Percentiles rank a stretch among this genome's conserved stretches.
Conservation (phyloP, 2,329 filamentous ascomycete species). For the Coleophoma crateriformis region DNA sequence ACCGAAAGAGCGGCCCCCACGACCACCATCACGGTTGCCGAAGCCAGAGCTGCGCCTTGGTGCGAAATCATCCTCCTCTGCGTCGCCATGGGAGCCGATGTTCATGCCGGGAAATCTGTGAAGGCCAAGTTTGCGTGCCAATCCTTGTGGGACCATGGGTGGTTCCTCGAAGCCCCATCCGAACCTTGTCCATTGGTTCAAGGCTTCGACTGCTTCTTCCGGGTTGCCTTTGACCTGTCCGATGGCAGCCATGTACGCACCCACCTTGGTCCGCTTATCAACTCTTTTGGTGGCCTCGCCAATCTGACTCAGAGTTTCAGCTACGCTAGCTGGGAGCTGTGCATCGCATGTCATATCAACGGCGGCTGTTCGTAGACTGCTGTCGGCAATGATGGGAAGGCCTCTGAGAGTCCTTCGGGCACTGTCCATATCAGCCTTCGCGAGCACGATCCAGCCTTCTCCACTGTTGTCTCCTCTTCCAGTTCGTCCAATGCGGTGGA, state of each 20-base stretch:
- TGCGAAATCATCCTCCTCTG: not conserved
- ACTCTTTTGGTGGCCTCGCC: conserved; percentile 22
- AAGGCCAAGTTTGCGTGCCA: conserved; percentile 19
- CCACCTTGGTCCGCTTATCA: conserved; percentile 15
- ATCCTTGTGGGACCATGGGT: conserved; percentile 13
- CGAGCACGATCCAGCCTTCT: conserved; percentile 41
- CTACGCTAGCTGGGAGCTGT: conserved; percentile 21
- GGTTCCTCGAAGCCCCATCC: conserved; percentile 27
- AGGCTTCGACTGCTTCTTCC: conserved; percentile 3
- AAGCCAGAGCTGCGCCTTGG: not conserved
- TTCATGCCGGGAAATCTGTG: conserved; percentile 13
- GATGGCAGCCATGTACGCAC: conserved; percentile 20
- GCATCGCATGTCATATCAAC: conserved; percentile 28
- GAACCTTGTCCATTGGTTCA: conserved; percentile 25
- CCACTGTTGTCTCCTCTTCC: conserved; percentile 70
- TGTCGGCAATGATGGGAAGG: conserved; percentile 22
- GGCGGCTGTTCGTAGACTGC: conserved; percentile 15
- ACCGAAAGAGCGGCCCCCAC: conserved; percentile 3
- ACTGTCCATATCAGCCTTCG: conserved; percentile 10
- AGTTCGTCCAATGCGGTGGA: conserved; percentile 73
- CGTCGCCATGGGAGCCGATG: conserved; percentile 3
- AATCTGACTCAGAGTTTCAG: conserved; percentile 20
- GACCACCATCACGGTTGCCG: not conserved
- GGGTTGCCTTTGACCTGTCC: conserved; percentile 4
- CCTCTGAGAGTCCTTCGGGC: conserved; percentile 17